Evolutionary conservation across 352 stramenopile genomes (phyloP).

Genomic region (Phytophthora colocasiae): DNA sequence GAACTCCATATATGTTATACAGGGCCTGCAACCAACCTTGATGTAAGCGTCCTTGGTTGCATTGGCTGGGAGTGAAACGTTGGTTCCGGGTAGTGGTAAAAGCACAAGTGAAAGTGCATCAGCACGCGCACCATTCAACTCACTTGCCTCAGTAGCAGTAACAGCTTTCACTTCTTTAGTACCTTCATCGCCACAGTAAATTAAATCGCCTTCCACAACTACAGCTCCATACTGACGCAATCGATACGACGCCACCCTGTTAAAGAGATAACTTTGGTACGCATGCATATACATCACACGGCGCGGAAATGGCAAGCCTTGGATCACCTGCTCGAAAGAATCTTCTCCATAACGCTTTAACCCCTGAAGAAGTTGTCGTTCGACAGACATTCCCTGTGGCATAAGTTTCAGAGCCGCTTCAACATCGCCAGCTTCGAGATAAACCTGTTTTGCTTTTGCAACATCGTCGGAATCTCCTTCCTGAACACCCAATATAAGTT

Average conservation of each 20-base stretch:
- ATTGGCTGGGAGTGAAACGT: slow-evolving; percentile 55
- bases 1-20: not conserved
- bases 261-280: slow-evolving; percentile 85
- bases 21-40: slow-evolving; percentile 40
- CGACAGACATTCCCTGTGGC: slow-evolving; percentile 48
- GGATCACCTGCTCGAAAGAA: slow-evolving; percentile 63
- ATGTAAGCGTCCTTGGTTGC: slow-evolving; percentile 46
- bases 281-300: slow-evolving; percentile 80
- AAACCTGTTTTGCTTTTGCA: slow-evolving; percentile 52
- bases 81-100: slow-evolving; percentile 67
- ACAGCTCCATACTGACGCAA: slow-evolving; percentile 44
- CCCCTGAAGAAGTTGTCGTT: slow-evolving; percentile 70
- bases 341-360: slow-evolving; percentile 65
- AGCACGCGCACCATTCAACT: slow-evolving; percentile 42
- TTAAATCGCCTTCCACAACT: slow-evolving; percentile 66
- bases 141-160: slow-evolving; percentile 41
- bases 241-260: slow-evolving; percentile 61
- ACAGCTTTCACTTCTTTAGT: slow-evolving; percentile 41
- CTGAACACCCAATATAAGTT: slow-evolving; percentile 51
- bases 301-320: slow-evolving; percentile 59
- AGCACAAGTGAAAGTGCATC: slow-evolving; percentile 50
- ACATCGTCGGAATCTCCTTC: slow-evolving; percentile 45
- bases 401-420: slow-evolving; percentile 66
- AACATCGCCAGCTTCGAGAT: slow-evolving; percentile 51
- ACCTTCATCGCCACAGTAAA: slow-evolving; percentile 30